Percentiles rank a stretch among this genome's conserved stretches.
These are phyloP conservation scores for Taphrina confusa DNA, from an alignment of 1,139 yeast genomes.

Conservation along the genomic window DNA sequence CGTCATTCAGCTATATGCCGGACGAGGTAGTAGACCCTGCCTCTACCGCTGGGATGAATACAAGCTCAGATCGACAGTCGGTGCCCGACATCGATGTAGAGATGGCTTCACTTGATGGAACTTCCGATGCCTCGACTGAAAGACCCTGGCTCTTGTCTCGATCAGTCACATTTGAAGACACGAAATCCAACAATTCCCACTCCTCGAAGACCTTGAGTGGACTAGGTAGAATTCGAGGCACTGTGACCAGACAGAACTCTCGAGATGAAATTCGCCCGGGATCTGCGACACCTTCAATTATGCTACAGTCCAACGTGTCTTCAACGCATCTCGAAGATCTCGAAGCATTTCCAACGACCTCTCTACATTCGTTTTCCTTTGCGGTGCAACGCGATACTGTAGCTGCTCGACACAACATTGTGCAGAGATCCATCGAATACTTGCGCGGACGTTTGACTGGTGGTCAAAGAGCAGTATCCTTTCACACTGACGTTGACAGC, in stretches of 20 bases:
- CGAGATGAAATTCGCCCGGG: conserved; percentile 2
- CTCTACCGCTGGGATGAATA: neutral
- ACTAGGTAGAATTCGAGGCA: conserved; percentile 20
- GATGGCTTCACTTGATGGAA: neutral
- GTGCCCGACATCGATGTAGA: neutral
- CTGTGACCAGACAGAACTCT: conserved; percentile 27
- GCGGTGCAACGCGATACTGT: conserved; percentile 31
- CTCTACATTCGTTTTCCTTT: conserved; percentile 32
- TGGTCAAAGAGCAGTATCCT: conserved; percentile 14
- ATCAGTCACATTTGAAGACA: conserved; percentile 11
- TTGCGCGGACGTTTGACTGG: conserved; percentile 14
- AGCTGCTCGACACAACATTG: conserved; percentile 31
- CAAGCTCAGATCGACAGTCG: neutral
- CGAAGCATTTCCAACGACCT: conserved; percentile 28
- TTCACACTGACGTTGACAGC: neutral
- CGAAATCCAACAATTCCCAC: neutral
- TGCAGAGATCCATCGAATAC: conserved; percentile 28
- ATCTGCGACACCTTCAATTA: conserved; percentile 1
- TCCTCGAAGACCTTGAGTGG: conserved; percentile 11
- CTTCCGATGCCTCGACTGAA: conserved; percentile 1
- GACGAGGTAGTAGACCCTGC: neutral
- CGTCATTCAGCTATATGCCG: neutral
- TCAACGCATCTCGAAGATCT: conserved; percentile 34
- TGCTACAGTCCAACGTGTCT: conserved; percentile 20
- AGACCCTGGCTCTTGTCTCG: conserved; percentile 4